Percentiles rank a stretch among this genome's conserved stretches.
These are phyloP conservation scores for Zygosaccharomyces siamensis DNA, from an alignment of 805 yeast species.

Conservation along the genomic window DNA sequence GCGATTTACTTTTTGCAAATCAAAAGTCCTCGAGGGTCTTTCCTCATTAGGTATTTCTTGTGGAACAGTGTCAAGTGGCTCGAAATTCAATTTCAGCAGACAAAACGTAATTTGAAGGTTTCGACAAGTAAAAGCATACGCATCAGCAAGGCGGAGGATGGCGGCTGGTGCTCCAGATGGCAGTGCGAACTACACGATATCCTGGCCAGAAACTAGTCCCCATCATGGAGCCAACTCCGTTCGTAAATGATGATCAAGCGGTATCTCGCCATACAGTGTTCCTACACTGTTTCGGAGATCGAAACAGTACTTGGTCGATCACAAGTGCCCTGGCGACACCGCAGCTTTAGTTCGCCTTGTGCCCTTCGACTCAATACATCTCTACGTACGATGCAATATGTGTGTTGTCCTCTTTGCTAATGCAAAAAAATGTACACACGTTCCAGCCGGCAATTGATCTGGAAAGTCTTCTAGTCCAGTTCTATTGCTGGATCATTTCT, in stretches of 20 bases:
- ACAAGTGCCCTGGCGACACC: no score
- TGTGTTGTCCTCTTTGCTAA: not conserved
- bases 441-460: not conserved
- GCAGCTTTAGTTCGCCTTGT: no score
- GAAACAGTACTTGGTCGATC: no score
- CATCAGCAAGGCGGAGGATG: no score
- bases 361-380: not conserved
- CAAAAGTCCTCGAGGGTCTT: not conserved
- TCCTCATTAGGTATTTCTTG: not conserved
- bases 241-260: no score
- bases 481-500: not conserved
- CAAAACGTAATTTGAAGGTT: not conserved
- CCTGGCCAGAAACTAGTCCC: no score
- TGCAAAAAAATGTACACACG: not conserved
- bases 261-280: no score
- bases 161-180: no score
- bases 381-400: not conserved
- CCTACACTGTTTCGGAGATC: no score
- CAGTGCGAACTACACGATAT: no score
- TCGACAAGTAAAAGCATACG: no score
- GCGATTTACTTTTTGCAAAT: not conserved
- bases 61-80: not conserved
- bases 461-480: not conserved
- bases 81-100: not conserved
- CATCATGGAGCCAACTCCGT: no score